Conservation (phyloP, 2,329 filamentous ascomycete genomes). For the Elsinoe australis region DNA sequence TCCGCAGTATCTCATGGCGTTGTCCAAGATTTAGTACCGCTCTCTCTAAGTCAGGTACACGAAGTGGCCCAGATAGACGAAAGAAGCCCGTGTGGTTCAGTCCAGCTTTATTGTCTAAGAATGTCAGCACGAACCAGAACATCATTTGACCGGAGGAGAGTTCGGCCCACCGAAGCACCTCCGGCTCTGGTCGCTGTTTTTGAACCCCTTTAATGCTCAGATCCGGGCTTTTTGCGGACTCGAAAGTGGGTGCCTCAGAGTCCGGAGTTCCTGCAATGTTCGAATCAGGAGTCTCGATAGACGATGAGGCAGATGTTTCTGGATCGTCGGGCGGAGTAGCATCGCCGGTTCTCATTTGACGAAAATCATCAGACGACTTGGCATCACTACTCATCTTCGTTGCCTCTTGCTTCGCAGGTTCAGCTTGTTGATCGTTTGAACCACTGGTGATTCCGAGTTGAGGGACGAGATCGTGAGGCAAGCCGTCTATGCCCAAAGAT, state of each 20-base stretch:
- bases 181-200: constrained; percentile 13
- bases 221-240: background rate
- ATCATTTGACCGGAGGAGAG: constrained; percentile 22
- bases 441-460: background rate
- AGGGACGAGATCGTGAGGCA: constrained; percentile 7
- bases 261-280: background rate
- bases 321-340: background rate
- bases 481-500: background rate
- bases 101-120: constrained; percentile 19
- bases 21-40: constrained; percentile 7
- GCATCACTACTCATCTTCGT: background rate
- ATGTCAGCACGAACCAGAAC: constrained; percentile 19
- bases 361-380: background rate
- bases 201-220: background rate
- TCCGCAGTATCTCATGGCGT: constrained; percentile 17
- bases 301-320: background rate
- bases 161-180: background rate
- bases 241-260: background rate
- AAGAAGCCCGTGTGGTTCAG: constrained; percentile 16
- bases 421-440: background rate
- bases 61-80: background rate
- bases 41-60: background rate
- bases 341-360: background rate
- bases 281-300: background rate
- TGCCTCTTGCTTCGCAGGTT: background rate